Base-by-base conservation (phyloP, 1,284 basidiomycete genomes). In the Papiliotrema laurentii region DNA sequence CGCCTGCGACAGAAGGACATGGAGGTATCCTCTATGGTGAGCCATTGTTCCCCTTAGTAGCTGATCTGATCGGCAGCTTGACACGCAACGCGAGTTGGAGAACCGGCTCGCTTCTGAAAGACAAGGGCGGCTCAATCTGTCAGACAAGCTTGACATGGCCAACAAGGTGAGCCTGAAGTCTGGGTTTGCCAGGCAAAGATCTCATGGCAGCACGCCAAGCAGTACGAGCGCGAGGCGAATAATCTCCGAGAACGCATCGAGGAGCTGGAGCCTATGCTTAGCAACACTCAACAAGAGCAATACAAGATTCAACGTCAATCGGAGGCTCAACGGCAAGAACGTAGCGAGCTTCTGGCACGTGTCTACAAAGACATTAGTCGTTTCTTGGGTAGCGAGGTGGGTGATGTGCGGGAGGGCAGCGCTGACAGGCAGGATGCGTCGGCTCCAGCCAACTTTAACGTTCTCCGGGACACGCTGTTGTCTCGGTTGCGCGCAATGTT, bases 301-400 rank as follows among this genome's bases (percentile, higher is more conserved):
- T 69, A 86, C 51, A 74, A 77, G 34, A 81, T 83, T 2, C 89
- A 96, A 69, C 81, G 78, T 46, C 85, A 91, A 69, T 89, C 87
- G 60, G 80, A 90, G 28, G 86, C 92, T 69, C 91, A 96, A 72
- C 74, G 94, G 40, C 90, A 87, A 25, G 94, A 97, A 75, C 79
- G 91, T 51, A 94, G 93, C 69, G 92, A 89, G 21, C 78, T 97
- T 24, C 75, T 97, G 41, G 77, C 96, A 54, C 90, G 87, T 14
- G 89, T 97, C 27, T 96, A 92, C 73, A 89, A 94, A 71, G 92
- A 93, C 66, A 83, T 97, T 78, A 92, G 96, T 66, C 89, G 88
- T 76, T 89, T 97, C 59, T 77, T 96, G 7, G 91, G 89, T 2
- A 84, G 87, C 13, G 89, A 92, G 43, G 89, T 91, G 60, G 61